Percentiles rank a stretch among this genome's conserved stretches.
phyloP scores from a whole-genome alignment of 331 rosid species.

The Rhamnella rubrinervis region DNA sequence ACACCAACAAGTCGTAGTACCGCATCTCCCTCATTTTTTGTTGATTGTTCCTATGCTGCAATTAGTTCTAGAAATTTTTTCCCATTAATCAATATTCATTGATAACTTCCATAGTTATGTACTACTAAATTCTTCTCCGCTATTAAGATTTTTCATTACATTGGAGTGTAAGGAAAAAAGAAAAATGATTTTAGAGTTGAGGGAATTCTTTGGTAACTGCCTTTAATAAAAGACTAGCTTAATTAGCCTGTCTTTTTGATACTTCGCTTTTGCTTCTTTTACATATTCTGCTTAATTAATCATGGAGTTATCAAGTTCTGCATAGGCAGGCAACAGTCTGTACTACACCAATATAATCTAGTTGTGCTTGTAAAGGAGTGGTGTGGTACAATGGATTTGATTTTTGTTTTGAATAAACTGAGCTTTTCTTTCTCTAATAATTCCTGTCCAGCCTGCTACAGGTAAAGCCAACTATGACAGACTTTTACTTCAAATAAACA shows the following conservation, averaged over 20 bases:
- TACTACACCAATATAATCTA: not conserved
- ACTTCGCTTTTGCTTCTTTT: not conserved
- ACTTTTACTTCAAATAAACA: too few species aligned
- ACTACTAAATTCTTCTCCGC: constrained; percentile 7
- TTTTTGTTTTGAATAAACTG: not conserved
- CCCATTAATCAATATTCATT: constrained; percentile 4
- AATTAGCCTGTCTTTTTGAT: constrained; percentile 12
- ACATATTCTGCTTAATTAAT: too few species aligned
- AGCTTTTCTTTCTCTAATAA: too few species aligned
- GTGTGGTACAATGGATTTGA: not conserved
- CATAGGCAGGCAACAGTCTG: not conserved
- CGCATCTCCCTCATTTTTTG: constrained; percentile 10
- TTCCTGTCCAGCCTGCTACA: too few species aligned
- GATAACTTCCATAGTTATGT: constrained; percentile 19
- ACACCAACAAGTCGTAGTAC: not conserved
- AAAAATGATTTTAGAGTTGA: not conserved
- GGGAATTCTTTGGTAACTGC: constrained; percentile 27
- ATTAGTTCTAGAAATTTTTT: constrained; percentile 3
- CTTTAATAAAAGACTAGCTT: constrained; percentile 18
- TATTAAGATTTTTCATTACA: constrained; percentile 16
- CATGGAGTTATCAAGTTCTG: not conserved
- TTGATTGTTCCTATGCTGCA: constrained; percentile 18
- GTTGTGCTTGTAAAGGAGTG: constrained; percentile 1
- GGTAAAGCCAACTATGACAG: too few species aligned
- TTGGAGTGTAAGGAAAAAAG: constrained; percentile 18